Evolutionary conservation across 805 yeast genomes (phyloP), one percentile per base, ranked within the genome.

Genomic region (Wickerhamomyces ciferrii): DNA sequence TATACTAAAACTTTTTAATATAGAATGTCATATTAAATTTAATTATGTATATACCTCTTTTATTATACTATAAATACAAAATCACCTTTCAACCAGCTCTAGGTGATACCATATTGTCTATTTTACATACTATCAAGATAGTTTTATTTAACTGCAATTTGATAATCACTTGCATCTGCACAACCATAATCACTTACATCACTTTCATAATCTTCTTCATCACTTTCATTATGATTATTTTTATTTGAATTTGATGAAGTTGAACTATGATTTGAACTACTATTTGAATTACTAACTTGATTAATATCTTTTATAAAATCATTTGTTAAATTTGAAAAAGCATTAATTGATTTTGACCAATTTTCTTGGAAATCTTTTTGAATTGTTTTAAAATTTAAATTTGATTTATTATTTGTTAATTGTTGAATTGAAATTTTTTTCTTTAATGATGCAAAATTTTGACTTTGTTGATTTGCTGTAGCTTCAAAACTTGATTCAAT

Each of bases 201-300:
- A 19, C 55, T 54, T 5, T 9, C 31, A 27, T 60, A 60, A 36
- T 61, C 61, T 41, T 58, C 56, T 39, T 60, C 58, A 8, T 55
- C 61, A 37, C 54, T 64, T 20, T 61, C 58, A 11, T 61, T 60
- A 2, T 56, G 55, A 43, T 67, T 54, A n/a, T n/a, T n/a, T n/a
- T n/a, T n/a, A n/a, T n/a, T n/a, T n/a, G n/a, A n/a, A n/a, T n/a
- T n/a, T n/a, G n/a, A n/a, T n/a, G n/a, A n/a, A n/a, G n/a, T n/a
- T n/a, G n/a, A n/a, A n/a, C n/a, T n/a, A n/a, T n/a, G 7, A 32
- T 32, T 10, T 32, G 19, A 4, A 15, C 5, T 32, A 3, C 19
- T n/a, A 14, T 27, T 27, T 8, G 11, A 4, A 4, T 27, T 9
- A 27, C 11, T 13, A 10, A 8, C 13, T 17, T 34, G 21, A 18